A percentile compares a stretch with the other conserved stretches of the same genome.
phyloP scores from a whole-genome alignment of 345 rosid genomes.

The Psidium friedrichsthalianum region DNA sequence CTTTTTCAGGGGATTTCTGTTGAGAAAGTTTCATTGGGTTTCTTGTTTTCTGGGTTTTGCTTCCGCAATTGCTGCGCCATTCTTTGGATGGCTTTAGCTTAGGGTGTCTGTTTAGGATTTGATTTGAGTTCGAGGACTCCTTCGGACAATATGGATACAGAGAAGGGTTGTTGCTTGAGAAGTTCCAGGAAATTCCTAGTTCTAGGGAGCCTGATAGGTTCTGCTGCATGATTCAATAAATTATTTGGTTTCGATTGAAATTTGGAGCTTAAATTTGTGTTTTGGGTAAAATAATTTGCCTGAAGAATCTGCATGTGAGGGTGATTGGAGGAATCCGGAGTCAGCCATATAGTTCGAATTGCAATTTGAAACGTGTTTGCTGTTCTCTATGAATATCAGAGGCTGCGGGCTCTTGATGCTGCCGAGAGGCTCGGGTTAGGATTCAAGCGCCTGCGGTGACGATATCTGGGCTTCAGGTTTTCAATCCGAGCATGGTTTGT shows the following conservation, averaged over 20 bases:
- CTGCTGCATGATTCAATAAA: not conserved
- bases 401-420: not conserved
- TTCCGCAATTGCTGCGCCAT: not conserved
- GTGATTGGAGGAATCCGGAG: not conserved
- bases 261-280: not conserved
- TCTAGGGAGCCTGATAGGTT: not conserved
- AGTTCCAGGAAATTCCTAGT: not conserved
- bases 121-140: not conserved
- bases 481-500: not conserved
- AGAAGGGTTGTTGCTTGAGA: not conserved
- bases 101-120: not conserved
- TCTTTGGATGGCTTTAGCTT: not conserved
- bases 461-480: not conserved
- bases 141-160: not conserved
- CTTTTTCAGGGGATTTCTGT: not conserved
- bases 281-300: not conserved
- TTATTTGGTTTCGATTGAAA: not conserved
- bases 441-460: not conserved
- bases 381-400: not conserved
- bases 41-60: not conserved
- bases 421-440: not conserved
- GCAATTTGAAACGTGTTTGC: not conserved
- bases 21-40: not conserved
- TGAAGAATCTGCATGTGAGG: not conserved
- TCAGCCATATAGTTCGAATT: not conserved